Base-by-base conservation (phyloP, 129 eudicot genomes). In the Flaveria ramosissima region DNA sequence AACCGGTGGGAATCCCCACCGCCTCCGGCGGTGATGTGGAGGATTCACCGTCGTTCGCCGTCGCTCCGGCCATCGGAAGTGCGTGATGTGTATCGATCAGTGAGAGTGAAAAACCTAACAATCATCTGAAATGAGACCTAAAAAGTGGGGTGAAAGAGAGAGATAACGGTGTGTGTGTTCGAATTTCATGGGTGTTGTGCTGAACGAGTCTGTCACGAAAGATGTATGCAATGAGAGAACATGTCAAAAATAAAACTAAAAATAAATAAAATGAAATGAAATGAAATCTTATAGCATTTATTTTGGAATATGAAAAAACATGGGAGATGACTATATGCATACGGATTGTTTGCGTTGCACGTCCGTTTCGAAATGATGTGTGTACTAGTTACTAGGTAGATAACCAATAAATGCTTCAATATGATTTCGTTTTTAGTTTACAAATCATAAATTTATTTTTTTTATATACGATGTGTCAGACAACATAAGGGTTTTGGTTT, bases 1-100 rank as follows among this genome's bases (percentile, higher is more conserved):
- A 77, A 14, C 97, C 91, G 78, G 88, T 82, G 69, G 97, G 97
- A 85, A 92, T 89, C 84, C 79, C 84, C 7, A 70, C 83, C 85
- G 81, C 73, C 68, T 62, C 84, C 89, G 78, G 23, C 89, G 76
- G n/a, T 52, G 83, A 72, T 3, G 88, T 43, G 72, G 79, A 19
- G 66, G 88, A 83, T 67, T 80, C 86, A 56, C 64, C 92, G 81
- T 73, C 87, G 84, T 81, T 77, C 13, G 60, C 76, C 70, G 78
- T 82, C 72, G 73, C 71, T 62, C 83, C 97, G 84, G 86, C 83
- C 93, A 91, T 88, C 27, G 9, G n/a, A 36, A 59, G 6, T 10
- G 11, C 24, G 2, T 41, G n/a, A 17, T 30, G 21, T 39, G 24
- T 36, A 36, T 36, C 41, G 41, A 36, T 36, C 41, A 36, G 50